Evolutionary conservation across 1,139 yeast genomes (phyloP).

Genomic region (Blastobotrys capitulatus): DNA sequence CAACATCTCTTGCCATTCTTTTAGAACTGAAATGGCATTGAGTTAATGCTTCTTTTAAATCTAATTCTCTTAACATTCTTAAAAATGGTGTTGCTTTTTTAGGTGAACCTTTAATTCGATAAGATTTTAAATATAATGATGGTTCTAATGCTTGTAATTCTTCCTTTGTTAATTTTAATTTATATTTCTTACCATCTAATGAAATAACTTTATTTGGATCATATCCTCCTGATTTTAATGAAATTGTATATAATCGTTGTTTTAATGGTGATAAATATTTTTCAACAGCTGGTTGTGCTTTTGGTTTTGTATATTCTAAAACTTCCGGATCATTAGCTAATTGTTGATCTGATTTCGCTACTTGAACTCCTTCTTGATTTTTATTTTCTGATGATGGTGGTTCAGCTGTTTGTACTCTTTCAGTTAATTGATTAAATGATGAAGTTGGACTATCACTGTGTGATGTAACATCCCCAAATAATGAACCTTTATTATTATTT

Average conservation of each 20-base stretch:
- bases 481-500: conserved; percentile 16
- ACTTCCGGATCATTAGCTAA: conserved; percentile 22
- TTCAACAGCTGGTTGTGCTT: conserved; percentile 35
- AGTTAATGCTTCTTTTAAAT: conserved; percentile 75
- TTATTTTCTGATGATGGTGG: conserved; percentile 8
- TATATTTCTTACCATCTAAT: conserved; percentile 48
- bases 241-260: conserved; percentile 53
- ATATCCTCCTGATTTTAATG: conserved; percentile 70
- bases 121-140: conserved; percentile 68
- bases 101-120: conserved; percentile 75
- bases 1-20: conserved; percentile 74
- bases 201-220: conserved; percentile 54
- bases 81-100: conserved; percentile 83
- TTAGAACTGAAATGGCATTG: conserved; percentile 88
- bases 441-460: conserved; percentile 18
- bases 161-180: conserved; percentile 50
- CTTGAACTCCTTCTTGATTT: conserved; percentile 10
- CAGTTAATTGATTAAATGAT: conserved; percentile 17
- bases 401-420: conserved; percentile 11
- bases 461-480: conserved; percentile 25
- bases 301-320: conserved; percentile 19
- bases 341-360: conserved; percentile 16
- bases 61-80: conserved; percentile 66
- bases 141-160: conserved; percentile 81
- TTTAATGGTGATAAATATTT: conserved; percentile 67